Evolutionary conservation across 2,329 filamentous ascomycete species (phyloP).

Genomic region (Pezicula carpinea): DNA sequence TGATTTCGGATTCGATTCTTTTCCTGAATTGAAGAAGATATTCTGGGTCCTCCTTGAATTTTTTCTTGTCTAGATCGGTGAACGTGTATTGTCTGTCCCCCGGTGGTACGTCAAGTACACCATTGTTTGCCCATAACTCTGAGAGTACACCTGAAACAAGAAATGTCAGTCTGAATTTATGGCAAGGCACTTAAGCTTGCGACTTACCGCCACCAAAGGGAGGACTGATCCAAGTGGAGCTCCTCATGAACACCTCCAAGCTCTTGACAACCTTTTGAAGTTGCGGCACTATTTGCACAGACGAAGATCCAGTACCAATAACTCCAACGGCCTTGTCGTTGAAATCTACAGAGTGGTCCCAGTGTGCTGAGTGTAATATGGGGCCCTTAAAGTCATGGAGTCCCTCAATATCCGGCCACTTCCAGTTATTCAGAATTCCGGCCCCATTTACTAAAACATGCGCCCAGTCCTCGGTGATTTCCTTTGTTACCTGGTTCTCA

Average conservation of each 20-base stretch:
- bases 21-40: conserved; percentile 38
- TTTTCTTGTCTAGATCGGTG: conserved; percentile 33
- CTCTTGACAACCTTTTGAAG: conserved; percentile 28
- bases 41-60: conserved; percentile 35
- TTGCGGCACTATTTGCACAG: conserved; percentile 28
- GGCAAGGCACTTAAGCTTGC: not conserved
- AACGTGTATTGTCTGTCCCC: conserved; percentile 37
- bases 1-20: conserved; percentile 38
- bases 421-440: conserved; percentile 21
- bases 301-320: conserved; percentile 33
- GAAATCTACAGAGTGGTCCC: conserved; percentile 35
- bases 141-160: conserved; percentile 8
- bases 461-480: conserved; percentile 17
- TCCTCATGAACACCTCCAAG: conserved; percentile 16
- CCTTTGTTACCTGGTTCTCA: conserved; percentile 36
- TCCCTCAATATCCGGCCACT: conserved; percentile 43
- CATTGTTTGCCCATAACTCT: conserved; percentile 13
- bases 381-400: conserved; percentile 38
- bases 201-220: conserved; percentile 16
- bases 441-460: conserved; percentile 16
- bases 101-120: conserved; percentile 26
- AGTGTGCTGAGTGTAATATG: conserved; percentile 39
- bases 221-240: conserved; percentile 16
- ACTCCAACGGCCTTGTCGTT: conserved; percentile 26
- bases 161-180: not conserved